phyloP scores from a whole-genome alignment of 2,329 filamentous ascomycete species.

The Ascosphaera aggregata region DNA sequence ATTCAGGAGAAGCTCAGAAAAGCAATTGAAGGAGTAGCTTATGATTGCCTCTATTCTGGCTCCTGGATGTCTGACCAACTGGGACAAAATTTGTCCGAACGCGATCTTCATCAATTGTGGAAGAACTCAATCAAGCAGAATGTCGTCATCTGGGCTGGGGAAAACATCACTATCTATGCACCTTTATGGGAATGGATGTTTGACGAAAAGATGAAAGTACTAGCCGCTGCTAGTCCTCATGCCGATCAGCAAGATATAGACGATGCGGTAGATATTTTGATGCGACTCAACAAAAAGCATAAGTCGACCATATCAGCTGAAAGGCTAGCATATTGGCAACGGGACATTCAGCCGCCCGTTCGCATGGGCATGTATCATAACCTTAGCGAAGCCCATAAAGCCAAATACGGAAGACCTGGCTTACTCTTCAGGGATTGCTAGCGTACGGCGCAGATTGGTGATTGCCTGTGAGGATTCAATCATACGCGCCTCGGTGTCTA shows the following conservation, averaged over 20 bases:
- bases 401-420: background rate
- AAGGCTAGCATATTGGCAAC: background rate
- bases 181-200: conserved; percentile 11
- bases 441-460: no score
- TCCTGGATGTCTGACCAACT: background rate
- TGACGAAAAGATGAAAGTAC: background rate
- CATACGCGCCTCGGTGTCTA: no score
- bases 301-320: background rate
- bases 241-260: background rate
- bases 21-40: background rate
- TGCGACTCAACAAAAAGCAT: background rate
- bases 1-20: background rate
- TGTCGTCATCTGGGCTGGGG: conserved; percentile 10
- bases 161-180: conserved; percentile 10
- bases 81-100: background rate
- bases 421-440: background rate
- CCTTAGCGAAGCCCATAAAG: background rate
- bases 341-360: background rate
- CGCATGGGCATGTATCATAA: conserved; percentile 1
- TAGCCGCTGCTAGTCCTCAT: background rate
- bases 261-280: background rate
- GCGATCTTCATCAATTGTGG: conserved; percentile 6
- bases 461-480: no score
- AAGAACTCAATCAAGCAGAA: conserved; percentile 10
- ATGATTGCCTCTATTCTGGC: background rate